Evolutionary conservation across 306 rosid species (phyloP).

Genomic region (Neltuma alba): DNA sequence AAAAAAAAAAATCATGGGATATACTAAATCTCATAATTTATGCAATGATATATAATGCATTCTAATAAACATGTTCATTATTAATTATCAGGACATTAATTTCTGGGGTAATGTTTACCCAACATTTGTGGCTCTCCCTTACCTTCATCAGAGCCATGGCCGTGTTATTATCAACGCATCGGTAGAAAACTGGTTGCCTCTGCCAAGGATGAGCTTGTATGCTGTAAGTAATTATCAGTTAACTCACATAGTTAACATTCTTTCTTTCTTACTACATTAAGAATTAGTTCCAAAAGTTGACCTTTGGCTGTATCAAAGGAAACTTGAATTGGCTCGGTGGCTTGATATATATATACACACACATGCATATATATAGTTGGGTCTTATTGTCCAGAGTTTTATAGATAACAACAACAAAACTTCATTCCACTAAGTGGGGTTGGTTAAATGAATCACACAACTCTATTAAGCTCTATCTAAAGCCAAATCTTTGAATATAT

Average conservation of each 20-base stretch:
- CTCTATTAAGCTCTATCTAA: too few species aligned
- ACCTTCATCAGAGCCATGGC: slow-evolving; percentile 72
- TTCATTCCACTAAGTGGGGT: too few species aligned
- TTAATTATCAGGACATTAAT: slow-evolving; percentile 66
- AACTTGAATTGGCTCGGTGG: background rate
- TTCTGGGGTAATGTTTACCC: slow-evolving; percentile 95
- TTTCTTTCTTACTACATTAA: background rate
- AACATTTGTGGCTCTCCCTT: slow-evolving; percentile 80
- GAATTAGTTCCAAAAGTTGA: background rate
- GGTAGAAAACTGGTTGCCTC: slow-evolving; percentile 82
- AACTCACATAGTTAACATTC: background rate
- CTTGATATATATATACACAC: background rate
- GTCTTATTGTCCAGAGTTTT: background rate
- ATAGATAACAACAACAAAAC: too few species aligned
- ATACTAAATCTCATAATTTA: background rate
- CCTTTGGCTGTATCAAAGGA: background rate
- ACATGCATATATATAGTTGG: background rate
- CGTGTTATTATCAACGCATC: slow-evolving; percentile 76
- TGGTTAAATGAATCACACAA: too few species aligned
- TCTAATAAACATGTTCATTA: background rate
- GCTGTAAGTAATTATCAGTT: slow-evolving; percentile 58
- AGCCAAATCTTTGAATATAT: too few species aligned
- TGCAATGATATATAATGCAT: background rate
- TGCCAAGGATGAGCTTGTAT: slow-evolving; percentile 89
- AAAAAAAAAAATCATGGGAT: background rate